Conservation (phyloP, 305 asterid genomes). For the Fraxinus floribunda region DNA sequence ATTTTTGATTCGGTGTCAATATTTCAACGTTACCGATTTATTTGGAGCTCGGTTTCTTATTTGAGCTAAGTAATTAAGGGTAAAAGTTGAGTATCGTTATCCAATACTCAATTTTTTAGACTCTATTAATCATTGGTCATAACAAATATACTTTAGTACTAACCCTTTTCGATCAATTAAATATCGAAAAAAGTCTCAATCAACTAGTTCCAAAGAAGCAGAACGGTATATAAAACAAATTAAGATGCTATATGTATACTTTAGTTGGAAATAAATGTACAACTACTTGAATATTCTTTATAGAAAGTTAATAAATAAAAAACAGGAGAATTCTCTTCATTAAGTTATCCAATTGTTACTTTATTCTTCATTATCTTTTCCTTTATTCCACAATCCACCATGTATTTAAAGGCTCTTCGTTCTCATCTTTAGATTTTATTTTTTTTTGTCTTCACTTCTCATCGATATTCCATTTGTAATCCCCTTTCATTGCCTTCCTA, state of each 20-base stretch:
- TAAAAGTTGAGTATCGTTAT: background rate
- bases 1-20: background rate
- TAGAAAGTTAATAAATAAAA: conserved; percentile 26
- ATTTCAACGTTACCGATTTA: no score
- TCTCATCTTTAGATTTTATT: background rate
- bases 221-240: conserved; percentile 4
- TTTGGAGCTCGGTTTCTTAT: no score
- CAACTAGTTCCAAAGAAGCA: background rate
- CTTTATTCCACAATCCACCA: conserved; percentile 33
- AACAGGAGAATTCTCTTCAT: conserved; percentile 6
- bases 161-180: background rate
- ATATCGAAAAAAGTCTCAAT: background rate
- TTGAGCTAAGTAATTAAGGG: no score
- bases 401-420: conserved; percentile 9
- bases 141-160: background rate
- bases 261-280: background rate
- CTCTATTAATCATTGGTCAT: background rate
- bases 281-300: conserved; percentile 19
- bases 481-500: background rate
- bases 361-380: conserved; percentile 33
- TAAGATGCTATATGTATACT: background rate
- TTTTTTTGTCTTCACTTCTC: conserved; percentile 28
- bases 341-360: conserved; percentile 17
- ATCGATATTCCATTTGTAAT: conserved; percentile 18
- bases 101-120: no score